Base-by-base conservation (phyloP, 768 basidiomycete genomes). In the Termitomyces sp. region DNA sequence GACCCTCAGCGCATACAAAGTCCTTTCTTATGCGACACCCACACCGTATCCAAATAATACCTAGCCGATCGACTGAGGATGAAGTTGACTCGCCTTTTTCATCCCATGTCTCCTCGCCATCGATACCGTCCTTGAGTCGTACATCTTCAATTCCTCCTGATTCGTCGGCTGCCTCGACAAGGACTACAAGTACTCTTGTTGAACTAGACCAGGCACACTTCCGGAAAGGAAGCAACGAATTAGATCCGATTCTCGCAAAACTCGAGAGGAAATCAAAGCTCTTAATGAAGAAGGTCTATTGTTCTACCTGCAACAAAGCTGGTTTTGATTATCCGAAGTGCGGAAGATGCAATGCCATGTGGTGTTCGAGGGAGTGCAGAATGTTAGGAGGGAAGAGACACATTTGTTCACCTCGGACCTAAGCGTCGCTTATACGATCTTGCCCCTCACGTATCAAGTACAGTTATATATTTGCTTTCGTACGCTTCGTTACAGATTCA, bases 341-440 rank as follows among this genome's bases (percentile, higher is more conserved):
- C 66, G 75, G 79, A 7, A 81, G 78, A 59, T 88, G 86, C 61
- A 70, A 75, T 24, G 77, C 78, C 33, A 79, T 75, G 72, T 88
- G 86, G 86, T 88, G 86, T 63, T 86, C 85, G 27, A 75, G 86
- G 55, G 70, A 80, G 33, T 88, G 86, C 67, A 76, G 86, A 55
- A 63, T 87, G 57, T 71, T 75, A 47, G 78, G 75, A 22, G 81
- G 78, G 39, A 81, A 78, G 65, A 78, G 78, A 64, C 85, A 87
- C 67, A 63, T 73, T 11, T 86, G 85, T 61, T 60, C 53, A 30
- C 39, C 61, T 42, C 44, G 34, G 36, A 58, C 37, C 52, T 59
- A 49, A 42, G 30, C 27, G 16, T 48, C 34, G 27, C 4, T 42
- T 46, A 18, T 31, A 36, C 12, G 27, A 44, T 39, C 42, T 20